A percentile compares a stretch with the other conserved stretches of the same genome.
Conservation (phyloP, 176 grass and related monocot species). For the Hordeum marinum region DNA sequence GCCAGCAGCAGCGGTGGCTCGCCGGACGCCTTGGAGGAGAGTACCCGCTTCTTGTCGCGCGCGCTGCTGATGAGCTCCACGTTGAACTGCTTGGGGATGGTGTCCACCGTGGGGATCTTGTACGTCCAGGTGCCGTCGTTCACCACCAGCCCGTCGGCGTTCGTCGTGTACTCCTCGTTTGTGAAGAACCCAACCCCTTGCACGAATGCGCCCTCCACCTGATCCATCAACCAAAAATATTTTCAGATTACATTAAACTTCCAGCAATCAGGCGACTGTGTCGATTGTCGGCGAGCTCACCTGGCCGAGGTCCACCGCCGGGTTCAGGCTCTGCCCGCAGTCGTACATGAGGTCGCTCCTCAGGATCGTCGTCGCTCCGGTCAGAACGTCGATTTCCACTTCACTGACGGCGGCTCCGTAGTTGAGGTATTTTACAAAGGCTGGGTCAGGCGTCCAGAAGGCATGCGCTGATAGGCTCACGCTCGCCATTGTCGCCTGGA, state of each 20-base stretch:
- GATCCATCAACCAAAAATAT: not conserved
- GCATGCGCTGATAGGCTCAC: constrained; percentile 57
- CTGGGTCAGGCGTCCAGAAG: constrained; percentile 52
- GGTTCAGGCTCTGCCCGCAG: constrained; percentile 86
- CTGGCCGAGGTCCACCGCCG: constrained; percentile 86
- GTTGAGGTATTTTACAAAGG: constrained; percentile 50
- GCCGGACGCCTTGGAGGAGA: constrained; percentile 87
- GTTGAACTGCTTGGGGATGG: constrained; percentile 76
- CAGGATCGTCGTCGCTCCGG: constrained; percentile 71
- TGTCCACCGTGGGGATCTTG: constrained; percentile 81
- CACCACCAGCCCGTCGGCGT: constrained; percentile 64
- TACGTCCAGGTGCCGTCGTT: constrained; percentile 83
- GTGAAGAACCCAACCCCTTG: constrained; percentile 85
- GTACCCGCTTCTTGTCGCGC: constrained; percentile 53
- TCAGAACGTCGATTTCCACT: constrained; percentile 75
- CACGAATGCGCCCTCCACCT: constrained; percentile 69
- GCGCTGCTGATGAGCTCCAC: constrained; percentile 70
- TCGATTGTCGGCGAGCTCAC: constrained; percentile 14
- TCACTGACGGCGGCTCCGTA: constrained; percentile 75
- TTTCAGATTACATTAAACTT: not conserved
- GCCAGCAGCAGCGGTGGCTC: constrained; percentile 87
- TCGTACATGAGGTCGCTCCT: constrained; percentile 70
- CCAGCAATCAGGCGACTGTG: not conserved
- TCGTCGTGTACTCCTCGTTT: constrained; percentile 60
- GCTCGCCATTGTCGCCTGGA: constrained; percentile 46